A percentile compares a stretch with the other conserved stretches of the same genome.
Evolutionary conservation across 176 grass and related monocot species (phyloP).

Genomic region (Lolium perenne): DNA sequence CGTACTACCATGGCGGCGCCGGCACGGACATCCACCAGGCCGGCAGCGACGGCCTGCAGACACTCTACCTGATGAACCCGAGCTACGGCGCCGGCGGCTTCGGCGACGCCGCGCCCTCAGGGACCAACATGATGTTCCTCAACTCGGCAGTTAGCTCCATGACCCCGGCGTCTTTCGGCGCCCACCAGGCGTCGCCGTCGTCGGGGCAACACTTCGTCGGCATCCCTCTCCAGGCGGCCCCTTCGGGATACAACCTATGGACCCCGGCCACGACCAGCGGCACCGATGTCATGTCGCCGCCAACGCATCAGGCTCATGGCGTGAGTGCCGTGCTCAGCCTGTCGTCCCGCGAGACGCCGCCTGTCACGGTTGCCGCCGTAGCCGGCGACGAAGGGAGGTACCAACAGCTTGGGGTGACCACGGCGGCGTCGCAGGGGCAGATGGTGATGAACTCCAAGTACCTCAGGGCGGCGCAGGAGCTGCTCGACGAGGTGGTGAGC

Average conservation of each 20-base stretch:
- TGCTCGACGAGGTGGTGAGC: slow-evolving; percentile 93
- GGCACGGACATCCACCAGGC: slow-evolving; percentile 87
- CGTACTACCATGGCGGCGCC: slow-evolving; percentile 74
- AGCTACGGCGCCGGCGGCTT: slow-evolving; percentile 65
- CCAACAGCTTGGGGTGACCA: neutral
- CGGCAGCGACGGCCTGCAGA: slow-evolving; percentile 75
- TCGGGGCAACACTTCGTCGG: slow-evolving; percentile 78
- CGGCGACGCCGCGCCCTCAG: slow-evolving; percentile 46
- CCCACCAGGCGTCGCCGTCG: slow-evolving; percentile 45
- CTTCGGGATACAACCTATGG: slow-evolving; percentile 73
- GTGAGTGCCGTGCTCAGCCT: slow-evolving; percentile 84
- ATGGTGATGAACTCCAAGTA: slow-evolving; percentile 88
- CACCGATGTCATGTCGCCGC: slow-evolving; percentile 38
- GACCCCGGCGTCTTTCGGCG: slow-evolving; percentile 57
- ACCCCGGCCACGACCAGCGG: slow-evolving; percentile 4
- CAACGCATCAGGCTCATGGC: slow-evolving; percentile 49
- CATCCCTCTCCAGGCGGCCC: slow-evolving; percentile 68
- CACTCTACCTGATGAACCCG: slow-evolving; percentile 98
- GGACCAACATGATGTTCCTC: slow-evolving; percentile 89
- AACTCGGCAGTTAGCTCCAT: slow-evolving; percentile 76
- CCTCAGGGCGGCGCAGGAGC: slow-evolving; percentile 84
- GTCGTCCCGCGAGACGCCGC: slow-evolving; percentile 71
- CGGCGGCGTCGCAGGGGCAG: slow-evolving; percentile 53
- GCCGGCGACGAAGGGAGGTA: slow-evolving; percentile 54
- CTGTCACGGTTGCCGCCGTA: slow-evolving; percentile 55